These are phyloP conservation scores for Aethionema arabicum DNA, from an alignment of 345 rosid genomes.

Conservation along the genomic window DNA sequence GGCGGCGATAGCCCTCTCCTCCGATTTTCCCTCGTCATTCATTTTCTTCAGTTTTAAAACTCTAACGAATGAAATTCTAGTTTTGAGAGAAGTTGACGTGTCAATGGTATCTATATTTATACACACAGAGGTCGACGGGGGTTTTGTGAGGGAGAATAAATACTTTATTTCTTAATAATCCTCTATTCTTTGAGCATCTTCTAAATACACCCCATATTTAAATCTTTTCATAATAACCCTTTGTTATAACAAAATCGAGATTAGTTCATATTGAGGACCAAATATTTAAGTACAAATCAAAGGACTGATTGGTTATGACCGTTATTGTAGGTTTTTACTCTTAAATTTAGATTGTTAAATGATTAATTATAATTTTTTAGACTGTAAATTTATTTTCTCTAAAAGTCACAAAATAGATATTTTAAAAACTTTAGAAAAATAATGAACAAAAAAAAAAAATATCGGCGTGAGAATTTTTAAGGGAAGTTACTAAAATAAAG, in stretches of 20 bases:
- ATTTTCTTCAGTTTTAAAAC: constrained; percentile 33
- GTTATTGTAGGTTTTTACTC: no score
- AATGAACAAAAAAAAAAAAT: no score
- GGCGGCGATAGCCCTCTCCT: constrained; percentile 32
- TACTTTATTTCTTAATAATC: background rate
- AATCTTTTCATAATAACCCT: background rate
- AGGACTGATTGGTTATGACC: no score
- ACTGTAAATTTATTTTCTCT: no score
- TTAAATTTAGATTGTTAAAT: no score
- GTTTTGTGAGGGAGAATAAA: background rate
- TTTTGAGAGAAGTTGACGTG: constrained; percentile 27
- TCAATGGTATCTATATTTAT: constrained; percentile 30
- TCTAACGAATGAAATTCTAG: constrained; percentile 9
- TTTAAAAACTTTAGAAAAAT: no score
- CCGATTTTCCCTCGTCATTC: constrained; percentile 54
- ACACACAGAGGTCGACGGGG: constrained; percentile 16
- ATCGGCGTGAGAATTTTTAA: no score
- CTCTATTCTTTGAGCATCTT: constrained; percentile 1
- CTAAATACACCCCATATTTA: background rate
- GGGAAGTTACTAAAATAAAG: no score
- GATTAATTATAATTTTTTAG: no score
- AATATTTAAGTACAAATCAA: no score
- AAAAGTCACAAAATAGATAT: no score
- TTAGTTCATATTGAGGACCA: background rate
- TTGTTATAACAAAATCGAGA: background rate